These are phyloP conservation scores for Aspergillus vadensis DNA, from an alignment of 2,329 filamentous ascomycete species.

Conservation along the genomic window DNA sequence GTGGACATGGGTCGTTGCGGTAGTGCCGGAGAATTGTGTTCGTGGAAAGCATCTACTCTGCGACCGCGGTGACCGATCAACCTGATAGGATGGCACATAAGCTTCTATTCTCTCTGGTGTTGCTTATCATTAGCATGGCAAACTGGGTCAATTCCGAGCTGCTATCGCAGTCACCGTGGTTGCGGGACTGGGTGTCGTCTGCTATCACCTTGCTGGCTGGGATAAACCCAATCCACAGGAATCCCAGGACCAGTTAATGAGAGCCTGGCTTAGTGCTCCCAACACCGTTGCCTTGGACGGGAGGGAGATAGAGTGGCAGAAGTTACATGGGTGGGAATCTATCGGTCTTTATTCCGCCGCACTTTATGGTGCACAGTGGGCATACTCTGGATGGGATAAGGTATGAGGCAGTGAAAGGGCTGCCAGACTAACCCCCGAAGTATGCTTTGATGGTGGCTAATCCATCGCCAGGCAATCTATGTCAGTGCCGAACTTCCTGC, in stretches of 20 bases:
- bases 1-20: slow-evolving; percentile 23
- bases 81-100: slow-evolving; percentile 8
- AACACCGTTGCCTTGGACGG: slow-evolving; percentile 16
- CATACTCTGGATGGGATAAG: slow-evolving; percentile 24
- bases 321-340: slow-evolving; percentile 16
- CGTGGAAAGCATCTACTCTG: slow-evolving; percentile 21
- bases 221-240: neutral
- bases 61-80: slow-evolving; percentile 12
- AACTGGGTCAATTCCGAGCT: slow-evolving; percentile 18
- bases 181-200: slow-evolving; percentile 13
- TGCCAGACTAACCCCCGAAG: too few relatives aligned
- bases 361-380: slow-evolving; percentile 20
- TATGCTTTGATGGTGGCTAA: too few relatives aligned
- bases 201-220: neutral
- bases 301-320: slow-evolving; percentile 16
- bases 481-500: slow-evolving; percentile 18
- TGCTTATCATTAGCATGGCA: slow-evolving; percentile 13
- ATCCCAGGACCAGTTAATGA: slow-evolving; percentile 15
- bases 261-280: slow-evolving; percentile 15
- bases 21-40: slow-evolving; percentile 23
- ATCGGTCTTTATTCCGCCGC: slow-evolving; percentile 20
- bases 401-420: neutral
- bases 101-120: slow-evolving; percentile 9
- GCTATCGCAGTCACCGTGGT: slow-evolving; percentile 12
- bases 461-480: slow-evolving; percentile 14